phyloP scores from a whole-genome alignment of 192 early-diverging fungal genomes.

The Linnemannia exigua region DNA sequence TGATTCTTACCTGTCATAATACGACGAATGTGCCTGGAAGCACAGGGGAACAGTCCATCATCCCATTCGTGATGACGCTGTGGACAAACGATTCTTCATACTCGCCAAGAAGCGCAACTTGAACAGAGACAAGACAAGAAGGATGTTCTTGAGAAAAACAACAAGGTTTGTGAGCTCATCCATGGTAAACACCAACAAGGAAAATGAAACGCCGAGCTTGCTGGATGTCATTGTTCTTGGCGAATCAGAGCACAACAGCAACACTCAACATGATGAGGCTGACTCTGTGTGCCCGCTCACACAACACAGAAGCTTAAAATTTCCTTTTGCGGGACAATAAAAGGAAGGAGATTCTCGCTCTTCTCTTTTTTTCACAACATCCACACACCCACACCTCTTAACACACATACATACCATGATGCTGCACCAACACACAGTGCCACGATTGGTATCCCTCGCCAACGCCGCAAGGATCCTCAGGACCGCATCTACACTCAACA shows the following conservation, averaged over 20 bases:
- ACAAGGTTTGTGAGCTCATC: neutral
- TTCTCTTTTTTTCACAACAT: neutral
- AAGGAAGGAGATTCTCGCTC: neutral
- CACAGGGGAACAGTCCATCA: too few species aligned
- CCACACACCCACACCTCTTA: neutral
- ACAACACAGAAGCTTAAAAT: neutral
- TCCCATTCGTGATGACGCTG: too few species aligned
- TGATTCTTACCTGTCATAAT: too few species aligned
- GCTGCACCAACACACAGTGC: neutral
- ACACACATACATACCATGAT: neutral
- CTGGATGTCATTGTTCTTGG: neutral
- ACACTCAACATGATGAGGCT: too few species aligned
- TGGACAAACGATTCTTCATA: too few species aligned
- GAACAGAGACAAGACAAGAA: neutral
- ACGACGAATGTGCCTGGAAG: too few species aligned
- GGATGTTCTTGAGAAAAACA: neutral
- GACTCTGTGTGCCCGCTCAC: too few species aligned
- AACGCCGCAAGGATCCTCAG: slow-evolving; percentile 13
- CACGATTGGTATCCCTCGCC: slow-evolving; percentile 13
- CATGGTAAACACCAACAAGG: neutral
- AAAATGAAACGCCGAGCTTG: neutral
- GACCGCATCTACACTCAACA: neutral
- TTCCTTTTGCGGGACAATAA: neutral
- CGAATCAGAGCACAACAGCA: neutral
- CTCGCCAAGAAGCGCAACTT: too few species aligned